Evolutionary conservation across 2,329 filamentous ascomycete species (phyloP), one percentile per base, ranked within the genome.

Genomic region (Botrytis galanthina): DNA sequence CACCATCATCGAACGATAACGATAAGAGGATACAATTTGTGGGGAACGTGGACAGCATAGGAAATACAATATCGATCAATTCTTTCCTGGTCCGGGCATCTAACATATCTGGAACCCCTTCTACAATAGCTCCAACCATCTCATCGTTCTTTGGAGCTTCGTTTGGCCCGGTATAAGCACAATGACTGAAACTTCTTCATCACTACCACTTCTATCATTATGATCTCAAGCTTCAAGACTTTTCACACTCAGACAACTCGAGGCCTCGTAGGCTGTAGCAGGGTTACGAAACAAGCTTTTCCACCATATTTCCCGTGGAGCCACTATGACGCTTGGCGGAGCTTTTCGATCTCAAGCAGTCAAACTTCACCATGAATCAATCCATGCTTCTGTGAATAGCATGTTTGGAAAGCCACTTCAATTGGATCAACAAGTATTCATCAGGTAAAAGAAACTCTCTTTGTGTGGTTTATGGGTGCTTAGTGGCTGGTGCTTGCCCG

Each of bases 271-370:
- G 6, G n/a, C 14, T 5, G 18, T 42, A n/a, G 14, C 35, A 59
- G 35, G 63, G 73, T 57, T 54, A 60, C 48, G 35, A 70, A 74
- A 73, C 73, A 74, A 73, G 73, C 73, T 74, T 73, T 72, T 70
- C 9, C 51, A 62, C 5, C 37, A 66, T 22, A 32, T 14, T 37
- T 66, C 8, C 62, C 57, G 18, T 32, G 51, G 60, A 57, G 35
- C 46, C 59, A 64, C 72, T 42, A 71, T 71, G 72, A 73, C 59
- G 67, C 66, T 68, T 72, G 51, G 61, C 70, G 37, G 29, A 54
- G 22, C 44, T 32, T 67, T 32, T 42, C 35, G 20, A 29, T 35
- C 20, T 64, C 35, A n/a, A 54, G 48, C 48, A n/a, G 48, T 14
- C 48, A 46, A 37, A 32, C 4, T 35, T 39, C 12, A 59, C 37